Percentiles rank a stretch among this genome's conserved stretches.
These are phyloP conservation scores for Cotoneaster glaucophyllus DNA, from an alignment of 306 rosid species.

Conservation along the genomic window DNA sequence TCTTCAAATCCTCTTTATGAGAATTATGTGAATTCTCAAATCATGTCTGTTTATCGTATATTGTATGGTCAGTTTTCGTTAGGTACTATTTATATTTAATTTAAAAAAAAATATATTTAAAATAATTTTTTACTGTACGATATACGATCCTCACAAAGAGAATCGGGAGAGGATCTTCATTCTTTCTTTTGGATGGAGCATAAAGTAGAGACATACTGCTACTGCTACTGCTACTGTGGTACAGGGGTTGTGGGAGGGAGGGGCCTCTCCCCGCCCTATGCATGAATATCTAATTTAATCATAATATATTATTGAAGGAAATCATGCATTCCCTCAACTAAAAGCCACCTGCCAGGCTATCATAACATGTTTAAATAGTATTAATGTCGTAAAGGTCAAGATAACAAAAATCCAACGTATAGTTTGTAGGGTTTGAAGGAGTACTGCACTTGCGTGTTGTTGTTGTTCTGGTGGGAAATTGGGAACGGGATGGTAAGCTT, in stretches of 20 bases:
- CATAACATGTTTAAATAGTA: not conserved
- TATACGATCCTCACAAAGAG: too few species aligned
- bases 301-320: not conserved
- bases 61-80: accelerated
- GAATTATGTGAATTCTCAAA: too few species aligned
- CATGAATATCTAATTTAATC: not conserved
- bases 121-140: too few species aligned
- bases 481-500: conserved; percentile 8
- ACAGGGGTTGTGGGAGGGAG: not conserved
- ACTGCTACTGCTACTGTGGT: not conserved
- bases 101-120: too few species aligned
- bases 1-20: too few species aligned
- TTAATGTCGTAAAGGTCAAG: not conserved
- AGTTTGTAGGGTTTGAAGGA: not conserved
- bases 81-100: accelerated
- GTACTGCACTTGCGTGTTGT: not conserved
- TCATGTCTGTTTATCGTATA: too few species aligned
- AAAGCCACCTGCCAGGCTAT: not conserved
- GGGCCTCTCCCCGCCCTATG: not conserved
- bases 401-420: not conserved
- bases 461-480: not conserved
- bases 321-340: not conserved
- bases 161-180: accelerated
- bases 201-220: conserved; percentile 16
- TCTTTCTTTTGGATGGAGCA: conserved; percentile 13